A percentile compares a stretch with the other conserved stretches of the same genome.
phyloP scores from a whole-genome alignment of 2,329 filamentous ascomycete genomes.

The Trichoderma sp. region DNA sequence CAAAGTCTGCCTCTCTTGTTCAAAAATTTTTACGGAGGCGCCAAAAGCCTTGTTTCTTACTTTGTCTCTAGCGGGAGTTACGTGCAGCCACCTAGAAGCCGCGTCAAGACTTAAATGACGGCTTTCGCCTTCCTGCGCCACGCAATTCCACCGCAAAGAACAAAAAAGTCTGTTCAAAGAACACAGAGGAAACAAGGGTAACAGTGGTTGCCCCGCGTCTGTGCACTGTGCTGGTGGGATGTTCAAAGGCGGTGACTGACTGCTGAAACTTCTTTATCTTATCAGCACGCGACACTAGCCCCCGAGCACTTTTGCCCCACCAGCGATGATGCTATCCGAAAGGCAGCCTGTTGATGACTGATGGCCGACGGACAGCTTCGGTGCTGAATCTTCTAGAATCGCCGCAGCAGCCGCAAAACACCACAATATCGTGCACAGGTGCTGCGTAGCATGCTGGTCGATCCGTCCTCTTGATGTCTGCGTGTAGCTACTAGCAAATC shows the following conservation, averaged over 20 bases:
- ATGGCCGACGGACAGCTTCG: constrained; percentile 27
- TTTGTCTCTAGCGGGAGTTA: constrained; percentile 10
- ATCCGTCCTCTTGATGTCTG: constrained; percentile 12
- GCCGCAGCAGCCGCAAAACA: constrained; percentile 1
- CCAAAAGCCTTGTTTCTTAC: constrained; percentile 1
- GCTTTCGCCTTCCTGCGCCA: background rate
- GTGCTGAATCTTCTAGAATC: constrained; percentile 31
- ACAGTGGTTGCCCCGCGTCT: background rate
- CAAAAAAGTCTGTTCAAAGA: background rate
- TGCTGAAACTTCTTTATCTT: constrained; percentile 28
- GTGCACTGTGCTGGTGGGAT: constrained; percentile 26
- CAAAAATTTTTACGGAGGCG: constrained; percentile 4
- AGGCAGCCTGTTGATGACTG: constrained; percentile 12
- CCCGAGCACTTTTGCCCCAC: constrained; percentile 21
- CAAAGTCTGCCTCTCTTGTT: constrained; percentile 20
- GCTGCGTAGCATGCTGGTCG: constrained; percentile 10
- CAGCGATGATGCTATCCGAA: constrained; percentile 28
- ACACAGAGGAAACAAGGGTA: constrained; percentile 13
- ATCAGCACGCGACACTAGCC: constrained; percentile 29
- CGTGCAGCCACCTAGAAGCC: background rate
- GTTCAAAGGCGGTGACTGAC: constrained; percentile 27
- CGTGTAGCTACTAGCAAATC: constrained; percentile 17
- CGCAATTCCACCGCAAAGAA: background rate
- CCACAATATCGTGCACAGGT: background rate
- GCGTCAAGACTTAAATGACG: background rate